phyloP scores from a whole-genome alignment of 2,329 filamentous ascomycete genomes.

The Colletotrichum australisinense region DNA sequence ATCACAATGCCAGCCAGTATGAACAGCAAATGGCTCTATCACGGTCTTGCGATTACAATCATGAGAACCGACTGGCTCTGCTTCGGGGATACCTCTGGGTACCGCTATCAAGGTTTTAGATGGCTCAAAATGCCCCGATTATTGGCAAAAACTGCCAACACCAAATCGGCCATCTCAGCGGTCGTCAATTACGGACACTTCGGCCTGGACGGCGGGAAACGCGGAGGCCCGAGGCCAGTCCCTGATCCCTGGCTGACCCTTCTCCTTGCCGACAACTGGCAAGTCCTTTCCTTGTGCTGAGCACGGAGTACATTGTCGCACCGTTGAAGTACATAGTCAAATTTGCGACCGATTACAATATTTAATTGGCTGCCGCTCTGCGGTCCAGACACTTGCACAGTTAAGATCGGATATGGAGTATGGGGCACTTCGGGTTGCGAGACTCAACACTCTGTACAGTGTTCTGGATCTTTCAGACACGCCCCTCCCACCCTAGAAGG shows the following conservation, averaged over 20 bases:
- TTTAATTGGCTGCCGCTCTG: constrained; percentile 13
- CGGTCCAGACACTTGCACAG: not conserved
- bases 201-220: constrained; percentile 21
- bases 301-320: not conserved
- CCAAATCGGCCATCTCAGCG: constrained; percentile 12
- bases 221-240: constrained; percentile 21
- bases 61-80: not conserved
- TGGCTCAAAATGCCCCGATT: not conserved
- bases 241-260: constrained; percentile 24
- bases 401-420: not conserved
- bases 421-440: not conserved
- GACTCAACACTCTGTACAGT: not conserved
- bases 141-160: not conserved
- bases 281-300: not conserved
- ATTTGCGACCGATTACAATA: not conserved
- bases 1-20: not conserved
- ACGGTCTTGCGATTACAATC: not conserved
- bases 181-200: constrained; percentile 12
- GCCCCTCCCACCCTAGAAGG: constrained; percentile 11
- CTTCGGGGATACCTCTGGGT: not conserved
- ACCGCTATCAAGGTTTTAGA: not conserved
- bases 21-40: not conserved
- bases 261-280: not conserved
- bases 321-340: not conserved
- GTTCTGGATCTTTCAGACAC: constrained; percentile 8